These are phyloP conservation scores for Phytophthora aleatoria DNA, from an alignment of 352 stramenopile genomes.

Conservation along the genomic window DNA sequence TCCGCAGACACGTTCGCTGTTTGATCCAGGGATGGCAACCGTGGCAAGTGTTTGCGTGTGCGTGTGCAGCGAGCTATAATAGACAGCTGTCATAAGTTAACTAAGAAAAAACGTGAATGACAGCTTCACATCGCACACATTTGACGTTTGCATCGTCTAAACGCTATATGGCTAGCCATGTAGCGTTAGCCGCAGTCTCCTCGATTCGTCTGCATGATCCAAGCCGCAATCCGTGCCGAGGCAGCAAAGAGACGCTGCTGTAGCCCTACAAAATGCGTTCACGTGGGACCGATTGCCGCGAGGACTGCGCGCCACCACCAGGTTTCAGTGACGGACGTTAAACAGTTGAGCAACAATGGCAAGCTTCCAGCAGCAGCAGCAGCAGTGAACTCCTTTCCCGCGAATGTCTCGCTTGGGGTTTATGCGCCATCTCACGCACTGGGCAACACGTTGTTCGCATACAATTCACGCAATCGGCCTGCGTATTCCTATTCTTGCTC, in stretches of 20 bases:
- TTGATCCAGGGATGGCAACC: no score
- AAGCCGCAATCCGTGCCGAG: background rate
- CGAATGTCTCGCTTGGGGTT: background rate
- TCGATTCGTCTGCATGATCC: no score
- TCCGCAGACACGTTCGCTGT: no score
- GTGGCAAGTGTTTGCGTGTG: no score
- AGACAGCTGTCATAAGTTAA: no score
- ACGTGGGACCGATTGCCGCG: constrained; percentile 23
- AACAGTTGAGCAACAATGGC: background rate
- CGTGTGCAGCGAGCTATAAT: no score
- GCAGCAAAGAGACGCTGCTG: constrained; percentile 24
- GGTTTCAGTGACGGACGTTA: no score
- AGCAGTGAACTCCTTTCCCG: background rate
- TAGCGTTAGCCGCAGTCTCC: no score
- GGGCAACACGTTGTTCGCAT: background rate
- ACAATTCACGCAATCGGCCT: background rate
- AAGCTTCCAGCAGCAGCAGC: background rate
- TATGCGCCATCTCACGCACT: background rate
- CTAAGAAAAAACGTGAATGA: no score
- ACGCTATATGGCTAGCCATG: no score
- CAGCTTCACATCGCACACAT: no score
- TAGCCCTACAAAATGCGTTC: constrained; percentile 23
- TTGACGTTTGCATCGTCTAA: no score
- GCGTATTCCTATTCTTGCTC: background rate
- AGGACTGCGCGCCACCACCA: background rate